phyloP scores from a whole-genome alignment of 1,284 basidiomycete genomes.

The Leccinum brunneo-olivaceum region DNA sequence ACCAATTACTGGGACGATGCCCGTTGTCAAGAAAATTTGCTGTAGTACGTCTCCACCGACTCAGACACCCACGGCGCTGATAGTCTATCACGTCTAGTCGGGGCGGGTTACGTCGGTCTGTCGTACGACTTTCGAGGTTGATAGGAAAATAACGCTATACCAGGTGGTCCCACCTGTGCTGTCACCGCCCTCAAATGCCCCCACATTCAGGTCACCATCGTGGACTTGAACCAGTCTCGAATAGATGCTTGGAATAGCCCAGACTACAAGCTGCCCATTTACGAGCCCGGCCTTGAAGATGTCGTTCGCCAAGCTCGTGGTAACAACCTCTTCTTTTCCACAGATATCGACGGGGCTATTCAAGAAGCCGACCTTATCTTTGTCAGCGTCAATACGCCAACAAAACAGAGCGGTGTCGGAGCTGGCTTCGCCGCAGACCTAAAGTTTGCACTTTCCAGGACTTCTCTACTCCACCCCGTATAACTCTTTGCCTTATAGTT shows the following conservation, averaged over 20 bases:
- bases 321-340: conserved; percentile 95
- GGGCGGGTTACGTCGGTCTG: conserved; percentile 91
- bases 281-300: conserved; percentile 94
- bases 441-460: conserved; percentile 59
- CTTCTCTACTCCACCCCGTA: neutral
- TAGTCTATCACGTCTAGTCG: conserved; percentile 48
- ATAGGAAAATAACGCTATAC: conserved; percentile 6
- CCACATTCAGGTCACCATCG: conserved; percentile 92
- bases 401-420: conserved; percentile 96
- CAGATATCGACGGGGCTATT: conserved; percentile 91
- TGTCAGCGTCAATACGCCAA: conserved; percentile 93
- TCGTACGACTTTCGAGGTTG: neutral
- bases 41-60: conserved; percentile 63
- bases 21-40: conserved; percentile 71
- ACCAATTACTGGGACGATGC: conserved; percentile 13
- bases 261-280: conserved; percentile 80
- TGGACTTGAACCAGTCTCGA: conserved; percentile 92
- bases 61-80: conserved; percentile 7
- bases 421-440: conserved; percentile 97
- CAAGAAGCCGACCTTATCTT: conserved; percentile 89
- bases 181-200: conserved; percentile 95
- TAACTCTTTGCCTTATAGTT: conserved; percentile 45
- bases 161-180: conserved; percentile 90
- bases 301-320: conserved; percentile 87
- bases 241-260: conserved; percentile 93